Percentiles rank a stretch among this genome's conserved stretches.
Evolutionary conservation across 495 filamentous ascomycete genomes (phyloP).

Genomic region (Lophiotrema nucula): DNA sequence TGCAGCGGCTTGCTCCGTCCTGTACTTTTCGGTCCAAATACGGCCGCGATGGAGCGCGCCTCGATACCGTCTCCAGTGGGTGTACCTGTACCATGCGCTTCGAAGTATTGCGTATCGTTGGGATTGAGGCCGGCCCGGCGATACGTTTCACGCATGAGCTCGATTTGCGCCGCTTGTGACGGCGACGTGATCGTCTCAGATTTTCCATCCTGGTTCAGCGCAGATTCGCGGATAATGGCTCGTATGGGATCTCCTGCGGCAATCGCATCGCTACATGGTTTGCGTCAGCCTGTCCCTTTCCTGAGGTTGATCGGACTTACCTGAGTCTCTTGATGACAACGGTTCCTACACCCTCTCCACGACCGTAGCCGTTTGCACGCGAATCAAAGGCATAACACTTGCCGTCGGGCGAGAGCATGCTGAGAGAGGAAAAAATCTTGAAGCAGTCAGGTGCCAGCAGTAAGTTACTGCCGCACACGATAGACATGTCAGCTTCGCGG

Average conservation of each 20-base stretch:
- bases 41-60: slow-evolving; percentile 50
- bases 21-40: slow-evolving; percentile 42
- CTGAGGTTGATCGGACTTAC: too few relatives aligned
- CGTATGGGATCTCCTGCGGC: slow-evolving; percentile 42
- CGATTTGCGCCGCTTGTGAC: slow-evolving; percentile 4
- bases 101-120: slow-evolving; percentile 11
- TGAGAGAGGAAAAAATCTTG: neutral
- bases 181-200: slow-evolving; percentile 37
- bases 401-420: slow-evolving; percentile 2
- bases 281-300: too few relatives aligned
- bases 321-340: slow-evolving; percentile 40
- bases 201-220: slow-evolving; percentile 47
- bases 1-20: slow-evolving; percentile 8
- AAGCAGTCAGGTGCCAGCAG: slow-evolving; percentile 9
- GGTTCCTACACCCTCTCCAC: slow-evolving; percentile 47
- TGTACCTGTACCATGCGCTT: slow-evolving; percentile 38
- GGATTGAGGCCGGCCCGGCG: slow-evolving; percentile 33
- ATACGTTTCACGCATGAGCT: slow-evolving; percentile 12
- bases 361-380: slow-evolving; percentile 47
- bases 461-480: slow-evolving; percentile 16
- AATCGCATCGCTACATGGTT: slow-evolving; percentile 34
- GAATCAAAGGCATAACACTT: slow-evolving; percentile 39
- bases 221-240: slow-evolving; percentile 48
- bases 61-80: slow-evolving; percentile 56
- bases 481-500: slow-evolving; percentile 1